Evolutionary conservation across 495 filamentous ascomycete species (phyloP).

Genomic region (Penicillium robsamsonii): DNA sequence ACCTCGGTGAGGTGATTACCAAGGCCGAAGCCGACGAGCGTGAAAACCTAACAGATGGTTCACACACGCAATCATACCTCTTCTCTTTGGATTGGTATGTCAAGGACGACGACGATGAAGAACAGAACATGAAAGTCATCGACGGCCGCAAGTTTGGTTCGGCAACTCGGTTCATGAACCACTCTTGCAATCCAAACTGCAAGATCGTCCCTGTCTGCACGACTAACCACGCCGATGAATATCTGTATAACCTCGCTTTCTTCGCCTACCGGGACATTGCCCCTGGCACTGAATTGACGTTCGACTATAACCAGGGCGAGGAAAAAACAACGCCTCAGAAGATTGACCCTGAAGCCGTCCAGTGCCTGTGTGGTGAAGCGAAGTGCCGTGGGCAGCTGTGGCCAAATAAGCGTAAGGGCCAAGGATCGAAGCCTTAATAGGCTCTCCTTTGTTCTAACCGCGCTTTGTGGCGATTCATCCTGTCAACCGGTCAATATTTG

Average conservation of each 20-base stretch:
- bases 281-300: conserved; percentile 72
- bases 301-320: conserved; percentile 68
- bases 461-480: not conserved
- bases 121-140: conserved; percentile 49
- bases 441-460: not conserved
- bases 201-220: conserved; percentile 79
- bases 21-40: conserved; percentile 64
- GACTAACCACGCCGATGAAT: conserved; percentile 64
- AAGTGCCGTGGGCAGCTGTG: conserved; percentile 70
- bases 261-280: conserved; percentile 74
- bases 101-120: conserved; percentile 26
- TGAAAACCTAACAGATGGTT: conserved; percentile 48
- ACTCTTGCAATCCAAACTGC: conserved; percentile 71
- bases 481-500: not conserved
- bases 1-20: conserved; percentile 86
- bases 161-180: conserved; percentile 62
- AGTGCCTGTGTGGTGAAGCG: conserved; percentile 66
- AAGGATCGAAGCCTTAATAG: not conserved
- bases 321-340: conserved; percentile 23
- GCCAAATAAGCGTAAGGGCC: conserved; percentile 43
- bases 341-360: conserved; percentile 45
- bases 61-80: conserved; percentile 59
- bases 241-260: conserved; percentile 82
- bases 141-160: conserved; percentile 61
- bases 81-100: conserved; percentile 82